Conservation (phyloP, 805 yeast genomes). For the Maudiozyma pseudohumilis region DNA sequence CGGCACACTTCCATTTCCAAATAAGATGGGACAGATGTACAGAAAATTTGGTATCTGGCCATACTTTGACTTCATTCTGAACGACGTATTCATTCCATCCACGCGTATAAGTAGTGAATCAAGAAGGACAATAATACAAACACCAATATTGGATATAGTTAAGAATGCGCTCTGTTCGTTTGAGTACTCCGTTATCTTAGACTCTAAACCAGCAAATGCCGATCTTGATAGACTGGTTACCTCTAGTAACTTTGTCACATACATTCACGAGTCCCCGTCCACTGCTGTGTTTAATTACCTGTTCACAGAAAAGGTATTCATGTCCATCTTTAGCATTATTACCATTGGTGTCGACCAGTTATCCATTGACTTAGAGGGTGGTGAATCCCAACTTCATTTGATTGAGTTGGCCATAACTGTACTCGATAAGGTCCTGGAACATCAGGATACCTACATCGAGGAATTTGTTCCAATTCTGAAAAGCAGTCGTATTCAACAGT, state of each 20-base stretch:
- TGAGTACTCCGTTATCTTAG: constrained; percentile 42
- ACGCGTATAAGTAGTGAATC: constrained; percentile 20
- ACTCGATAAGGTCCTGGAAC: constrained; percentile 36
- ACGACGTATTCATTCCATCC: constrained; percentile 53
- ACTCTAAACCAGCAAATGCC: constrained; percentile 42
- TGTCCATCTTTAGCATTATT: constrained; percentile 45
- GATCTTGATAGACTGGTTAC: constrained; percentile 41
- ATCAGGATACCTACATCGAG: constrained; percentile 51
- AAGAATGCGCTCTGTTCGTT: constrained; percentile 39
- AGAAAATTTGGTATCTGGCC: constrained; percentile 69
- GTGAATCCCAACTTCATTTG: constrained; percentile 25
- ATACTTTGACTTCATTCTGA: constrained; percentile 62
- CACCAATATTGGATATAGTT: constrained; percentile 43
- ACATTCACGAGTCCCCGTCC: constrained; percentile 60
- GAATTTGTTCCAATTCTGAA: constrained; percentile 30
- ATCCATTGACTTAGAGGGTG: constrained; percentile 15
- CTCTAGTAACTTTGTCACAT: constrained; percentile 37
- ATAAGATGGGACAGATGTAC: constrained; percentile 48
- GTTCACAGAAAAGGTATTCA: constrained; percentile 49
- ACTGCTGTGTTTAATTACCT: constrained; percentile 52
- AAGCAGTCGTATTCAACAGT: constrained; percentile 16
- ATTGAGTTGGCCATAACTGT: constrained; percentile 37
- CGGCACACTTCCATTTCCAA: constrained; percentile 49
- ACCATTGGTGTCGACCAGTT: constrained; percentile 52
- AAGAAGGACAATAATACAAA: constrained; percentile 40